Base-by-base conservation (phyloP, 306 rosid species). In the Pueraria montana region DNA sequence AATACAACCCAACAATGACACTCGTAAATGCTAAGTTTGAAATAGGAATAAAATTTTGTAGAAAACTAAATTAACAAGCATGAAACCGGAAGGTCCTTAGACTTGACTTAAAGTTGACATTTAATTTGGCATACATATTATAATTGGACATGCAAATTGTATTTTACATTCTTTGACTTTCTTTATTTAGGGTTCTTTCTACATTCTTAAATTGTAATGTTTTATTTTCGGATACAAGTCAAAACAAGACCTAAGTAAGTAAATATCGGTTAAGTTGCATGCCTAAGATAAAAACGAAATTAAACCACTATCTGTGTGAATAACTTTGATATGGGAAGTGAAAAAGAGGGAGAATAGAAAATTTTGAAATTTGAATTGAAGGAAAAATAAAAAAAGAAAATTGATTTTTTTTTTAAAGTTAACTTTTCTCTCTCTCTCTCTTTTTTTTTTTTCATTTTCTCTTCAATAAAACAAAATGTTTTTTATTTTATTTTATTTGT, bases 21-120 rank as follows among this genome's bases (percentile, higher is more conserved):
- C 68, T 34, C 24, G 38, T 56, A 56, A 76, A 10, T 42, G 45
- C 30, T 5, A 21, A 26, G 71, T 59, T 56, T 75, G 32, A 38
- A 38, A 32, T 50, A 20, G 27, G 65, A 66, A 18, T 50, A 20
- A 78, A 34, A 8, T 49, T 62, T 66, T 50, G 76, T 4, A 50
- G 75, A 36, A 49, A 11, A 20, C 10, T 13, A 50, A 65, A 32
- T 59, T 42, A 58, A 30, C 50, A 17, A 65, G 40, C 6, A 34
- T 34, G 9, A 8, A 8, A 38, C 30, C 4, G 13, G 68, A 46
- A 43, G 36, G 23, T 12, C 20, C 34, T 67, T 48, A 55, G 74
- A 42, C 38, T 83, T 56, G 64, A 78, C 64, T 32, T 40, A 69
- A 32, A 77, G 78, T 82, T 52, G 76, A 65, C 85, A 23, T 23